phyloP scores from a whole-genome alignment of 2,329 filamentous ascomycete genomes.

The Sporothrix variecibatus region DNA sequence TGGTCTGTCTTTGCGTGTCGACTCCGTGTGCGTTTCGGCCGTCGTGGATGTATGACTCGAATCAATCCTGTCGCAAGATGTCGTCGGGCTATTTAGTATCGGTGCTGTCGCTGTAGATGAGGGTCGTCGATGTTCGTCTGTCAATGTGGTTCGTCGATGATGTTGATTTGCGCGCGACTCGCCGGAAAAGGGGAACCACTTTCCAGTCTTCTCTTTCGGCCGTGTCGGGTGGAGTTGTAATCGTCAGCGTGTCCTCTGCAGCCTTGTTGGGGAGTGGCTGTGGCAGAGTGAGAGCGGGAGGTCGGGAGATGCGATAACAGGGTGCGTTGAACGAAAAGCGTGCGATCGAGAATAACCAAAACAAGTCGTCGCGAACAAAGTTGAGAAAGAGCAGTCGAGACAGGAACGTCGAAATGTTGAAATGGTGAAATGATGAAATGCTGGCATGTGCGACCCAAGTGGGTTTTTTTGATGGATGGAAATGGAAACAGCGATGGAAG shows the following conservation, averaged over 20 bases:
- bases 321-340: not conserved
- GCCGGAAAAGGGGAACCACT: conserved; percentile 2
- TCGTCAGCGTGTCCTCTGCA: conserved; percentile 21
- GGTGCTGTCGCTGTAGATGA: not conserved
- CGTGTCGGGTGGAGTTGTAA: not conserved
- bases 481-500: not conserved
- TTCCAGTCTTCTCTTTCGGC: not conserved
- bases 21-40: not conserved
- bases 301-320: not conserved
- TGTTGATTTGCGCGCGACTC: not conserved
- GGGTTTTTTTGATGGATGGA: not conserved
- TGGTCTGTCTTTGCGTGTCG: not conserved
- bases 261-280: not conserved
- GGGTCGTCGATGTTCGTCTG: not conserved
- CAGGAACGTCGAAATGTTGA: not conserved
- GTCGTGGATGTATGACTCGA: not conserved
- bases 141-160: not conserved
- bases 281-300: not conserved
- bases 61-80: not conserved
- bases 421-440: not conserved
- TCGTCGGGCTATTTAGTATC: not conserved
- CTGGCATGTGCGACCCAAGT: conserved; percentile 15
- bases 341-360: not conserved
- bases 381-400: not conserved
- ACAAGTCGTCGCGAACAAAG: not conserved